These are phyloP conservation scores for Rhodosporidiobolus sp. DNA, from an alignment of 768 basidiomycete species.

Conservation along the genomic window DNA sequence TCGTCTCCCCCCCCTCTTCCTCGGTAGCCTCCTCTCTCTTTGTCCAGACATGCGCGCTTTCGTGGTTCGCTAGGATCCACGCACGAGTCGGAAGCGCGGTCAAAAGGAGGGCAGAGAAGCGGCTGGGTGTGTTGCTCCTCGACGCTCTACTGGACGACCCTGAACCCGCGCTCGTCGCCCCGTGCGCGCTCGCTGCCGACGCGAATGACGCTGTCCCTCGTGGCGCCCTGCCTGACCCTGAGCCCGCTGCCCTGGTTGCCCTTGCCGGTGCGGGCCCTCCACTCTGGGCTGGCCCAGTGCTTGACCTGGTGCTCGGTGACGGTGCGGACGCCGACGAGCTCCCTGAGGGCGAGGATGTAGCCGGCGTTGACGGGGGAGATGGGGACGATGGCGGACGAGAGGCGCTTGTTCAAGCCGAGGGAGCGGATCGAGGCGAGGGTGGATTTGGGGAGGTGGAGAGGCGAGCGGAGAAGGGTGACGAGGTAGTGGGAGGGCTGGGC, in stretches of 20 bases:
- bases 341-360: constrained; percentile 31
- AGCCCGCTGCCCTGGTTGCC: constrained; percentile 29
- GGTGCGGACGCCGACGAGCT: constrained; percentile 27
- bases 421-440: constrained; percentile 3
- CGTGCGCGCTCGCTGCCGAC: constrained; percentile 36
- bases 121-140: too few relatives aligned
- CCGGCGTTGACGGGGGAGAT: constrained; percentile 23
- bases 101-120: too few relatives aligned
- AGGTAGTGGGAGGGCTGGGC: constrained; percentile 32
- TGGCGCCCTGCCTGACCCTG: not conserved
- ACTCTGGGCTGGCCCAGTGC: not conserved
- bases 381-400: constrained; percentile 32
- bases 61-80: too few relatives aligned
- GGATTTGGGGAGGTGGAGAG: constrained; percentile 21
- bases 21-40: too few relatives aligned
- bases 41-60: too few relatives aligned
- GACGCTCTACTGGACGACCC: constrained; percentile 8
- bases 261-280: constrained; percentile 29
- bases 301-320: not conserved
- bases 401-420: constrained; percentile 37
- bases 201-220: constrained; percentile 13
- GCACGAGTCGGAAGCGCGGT: too few relatives aligned
- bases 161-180: constrained; percentile 38
- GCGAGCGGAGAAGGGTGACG: constrained; percentile 39
- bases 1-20: too few relatives aligned